Percentiles rank a stretch among this genome's conserved stretches.
These are phyloP conservation scores for Epichloe uncinata DNA, from an alignment of 2,329 filamentous ascomycete genomes.

Conservation along the genomic window DNA sequence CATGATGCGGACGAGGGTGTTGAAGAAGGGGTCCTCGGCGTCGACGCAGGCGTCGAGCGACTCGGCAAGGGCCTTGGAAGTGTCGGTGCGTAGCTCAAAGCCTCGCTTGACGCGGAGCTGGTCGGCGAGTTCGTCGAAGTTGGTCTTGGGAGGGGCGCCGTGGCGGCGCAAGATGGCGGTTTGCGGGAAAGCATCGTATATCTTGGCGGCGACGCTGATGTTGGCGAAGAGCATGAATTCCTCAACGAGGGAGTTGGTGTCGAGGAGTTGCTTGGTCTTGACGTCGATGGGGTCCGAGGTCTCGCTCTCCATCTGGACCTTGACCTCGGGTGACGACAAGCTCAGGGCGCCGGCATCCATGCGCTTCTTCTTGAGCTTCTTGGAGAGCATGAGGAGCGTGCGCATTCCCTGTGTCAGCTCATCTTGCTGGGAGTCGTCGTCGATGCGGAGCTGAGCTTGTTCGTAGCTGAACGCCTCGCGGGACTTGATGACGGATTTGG, in stretches of 20 bases:
- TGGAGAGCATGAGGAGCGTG: conserved; percentile 73
- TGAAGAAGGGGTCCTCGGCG: conserved; percentile 80
- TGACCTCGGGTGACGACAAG: conserved; percentile 93
- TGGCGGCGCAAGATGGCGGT: conserved; percentile 89
- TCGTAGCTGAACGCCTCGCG: conserved; percentile 97
- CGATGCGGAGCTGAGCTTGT: conserved; percentile 84
- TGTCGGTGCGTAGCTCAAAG: conserved; percentile 69
- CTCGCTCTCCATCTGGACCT: conserved; percentile 88
- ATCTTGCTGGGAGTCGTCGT: conserved; percentile 76
- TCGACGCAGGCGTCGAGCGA: conserved; percentile 80
- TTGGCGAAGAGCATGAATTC: conserved; percentile 99
- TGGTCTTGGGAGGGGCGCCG: conserved; percentile 81
- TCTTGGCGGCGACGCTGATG: conserved; percentile 80
- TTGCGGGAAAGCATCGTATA: conserved; percentile 85
- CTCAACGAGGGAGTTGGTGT: conserved; percentile 94
- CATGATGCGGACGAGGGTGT: conserved; percentile 93
- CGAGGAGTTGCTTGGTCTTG: conserved; percentile 85
- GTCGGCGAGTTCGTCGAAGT: conserved; percentile 87
- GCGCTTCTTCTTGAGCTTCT: conserved; percentile 85
- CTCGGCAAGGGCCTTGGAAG: conserved; percentile 81
- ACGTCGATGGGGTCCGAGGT: conserved; percentile 93
- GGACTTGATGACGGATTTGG: conserved; percentile 95
- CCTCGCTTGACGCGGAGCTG: conserved; percentile 81
- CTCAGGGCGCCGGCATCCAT: conserved; percentile 94
- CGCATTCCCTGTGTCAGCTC: conserved; percentile 86